Evolutionary conservation across 306 rosid genomes (phyloP), one percentile per base, ranked within the genome.

Genomic region (Acmispon strigosus): DNA sequence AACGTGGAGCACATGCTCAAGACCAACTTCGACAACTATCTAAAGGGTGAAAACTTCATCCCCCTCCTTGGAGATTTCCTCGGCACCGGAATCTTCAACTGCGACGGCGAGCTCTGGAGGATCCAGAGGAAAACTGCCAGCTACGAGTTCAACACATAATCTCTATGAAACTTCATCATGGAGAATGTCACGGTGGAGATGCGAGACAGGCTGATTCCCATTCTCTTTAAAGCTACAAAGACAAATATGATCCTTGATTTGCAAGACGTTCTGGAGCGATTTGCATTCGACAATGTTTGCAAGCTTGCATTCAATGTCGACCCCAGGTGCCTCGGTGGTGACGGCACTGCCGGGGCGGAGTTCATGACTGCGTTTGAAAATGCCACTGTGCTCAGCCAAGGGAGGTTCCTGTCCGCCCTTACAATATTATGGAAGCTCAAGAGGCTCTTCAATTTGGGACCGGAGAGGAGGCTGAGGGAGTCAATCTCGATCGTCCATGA

Each of bases 361-460:
- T 89, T 89, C 84, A 87, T 85, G 97, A 11, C 6, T 8, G 93
- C 96, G 13, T 91, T 91, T 27, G 91, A 91, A 47, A 77, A 74
- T 6, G 92, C 92, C n/a, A 66, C 92, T 0, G 55, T 20, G 6
- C 55, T 84, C 3, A 86, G 78, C 34, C 69, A 83, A 3, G 82
- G 80, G 10, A 81, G 90, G 74, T 84, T 86, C 73, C 8, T 72
- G 82, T 79, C 68, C 17, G 83, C 34, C 0, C 14, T 79, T 0
- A 84, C 81, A 0, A 2, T 16, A 0, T 0, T 62, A 5, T 82
- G 70, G 65, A 75, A 70, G 55, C 18, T 75, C 27, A 85, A 83
- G 74, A 83, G 29, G 60, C 44, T 65, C 3, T 4, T 89, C 7
- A 81, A 85, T 48, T 8, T 79, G 0, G 92, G 96, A 57, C 56